Base-by-base conservation (phyloP, 768 basidiomycete genomes). In the Mycena indigotica region DNA sequence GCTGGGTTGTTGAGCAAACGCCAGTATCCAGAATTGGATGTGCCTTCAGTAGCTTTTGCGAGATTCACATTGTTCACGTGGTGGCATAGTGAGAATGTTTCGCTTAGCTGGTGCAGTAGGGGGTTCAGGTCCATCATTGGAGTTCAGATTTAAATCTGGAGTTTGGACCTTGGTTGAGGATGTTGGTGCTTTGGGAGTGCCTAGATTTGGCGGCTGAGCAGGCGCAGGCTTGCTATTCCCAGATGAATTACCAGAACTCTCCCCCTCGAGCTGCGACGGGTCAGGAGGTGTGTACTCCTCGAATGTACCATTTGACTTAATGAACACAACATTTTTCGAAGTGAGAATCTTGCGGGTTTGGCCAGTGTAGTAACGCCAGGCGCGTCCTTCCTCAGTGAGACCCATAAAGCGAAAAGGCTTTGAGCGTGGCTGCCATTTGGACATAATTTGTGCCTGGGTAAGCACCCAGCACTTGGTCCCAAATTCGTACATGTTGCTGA, bases 161-260 rank as follows among this genome's bases (percentile, higher is more conserved):
- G 35, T 10, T 38, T 38, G 35, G 35, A 38, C 35, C 35, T n/a
- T 38, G 35, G 35, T 10, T 10, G 12, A n/a, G 35, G 35, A 38
- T 10, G 35, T 38, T 10, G 35, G n/a, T 10, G 35, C 10, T 38
- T 38, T 10, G 35, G 35, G n/a, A 10, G 8, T 30, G 8, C 12
- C 29, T 55, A 46, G 30, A 28, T 48, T 38, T 10, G 35, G 35
- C 35, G 35, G 35, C 35, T 38, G 35, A 38, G 35, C 35, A 41
- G 44, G 40, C 30, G 3, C n/a, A n/a, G 49, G 55, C 55, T 56
- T 40, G 55, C 49, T 51, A 45, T 21, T n/a, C n/a, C n/a, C n/a
- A n/a, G n/a, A n/a, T n/a, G n/a, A n/a, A n/a, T n/a, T 45, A 12
- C 41, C 41, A 45, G 10, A 10, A 38, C 41, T 50, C 48, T 50